These are phyloP conservation scores for Colletotrichum camelliae DNA, from an alignment of 2,329 filamentous ascomycete species.

Conservation along the genomic window DNA sequence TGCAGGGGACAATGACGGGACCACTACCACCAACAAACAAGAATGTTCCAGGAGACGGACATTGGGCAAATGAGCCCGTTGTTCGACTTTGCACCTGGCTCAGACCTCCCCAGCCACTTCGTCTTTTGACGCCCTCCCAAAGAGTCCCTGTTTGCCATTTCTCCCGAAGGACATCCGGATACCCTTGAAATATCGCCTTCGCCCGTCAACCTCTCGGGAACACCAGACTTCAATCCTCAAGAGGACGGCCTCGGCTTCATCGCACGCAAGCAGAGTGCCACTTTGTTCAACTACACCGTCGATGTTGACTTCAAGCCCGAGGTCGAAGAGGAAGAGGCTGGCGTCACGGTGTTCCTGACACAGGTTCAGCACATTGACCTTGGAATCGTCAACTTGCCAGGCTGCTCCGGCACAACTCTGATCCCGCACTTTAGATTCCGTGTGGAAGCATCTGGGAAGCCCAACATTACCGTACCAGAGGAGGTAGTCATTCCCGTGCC, in stretches of 20 bases:
- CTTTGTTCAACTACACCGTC: constrained; percentile 56
- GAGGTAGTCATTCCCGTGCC: constrained; percentile 44
- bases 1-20: constrained; percentile 50
- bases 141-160: constrained; percentile 40
- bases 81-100: constrained; percentile 46
- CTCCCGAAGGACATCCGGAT: constrained; percentile 39
- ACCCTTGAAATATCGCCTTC: constrained; percentile 30
- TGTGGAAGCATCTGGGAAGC: constrained; percentile 42
- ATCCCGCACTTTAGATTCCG: constrained; percentile 49
- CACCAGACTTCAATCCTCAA: constrained; percentile 44
- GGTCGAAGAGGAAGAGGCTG: constrained; percentile 51
- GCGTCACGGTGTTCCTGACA: constrained; percentile 57
- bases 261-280: constrained; percentile 58
- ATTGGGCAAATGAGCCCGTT: constrained; percentile 48
- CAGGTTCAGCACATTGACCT: constrained; percentile 59
- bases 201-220: constrained; percentile 24
- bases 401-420: constrained; percentile 6
- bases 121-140: constrained; percentile 52
- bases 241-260: constrained; percentile 50
- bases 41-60: constrained; percentile 43
- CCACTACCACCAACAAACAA: constrained; percentile 36
- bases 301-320: constrained; percentile 48
- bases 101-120: constrained; percentile 47
- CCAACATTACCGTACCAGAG: constrained; percentile 33
- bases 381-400: constrained; percentile 38